These are phyloP conservation scores for Haplosporangium sp. DNA, from an alignment of 371 early-diverging fungal genomes.

Conservation along the genomic window DNA sequence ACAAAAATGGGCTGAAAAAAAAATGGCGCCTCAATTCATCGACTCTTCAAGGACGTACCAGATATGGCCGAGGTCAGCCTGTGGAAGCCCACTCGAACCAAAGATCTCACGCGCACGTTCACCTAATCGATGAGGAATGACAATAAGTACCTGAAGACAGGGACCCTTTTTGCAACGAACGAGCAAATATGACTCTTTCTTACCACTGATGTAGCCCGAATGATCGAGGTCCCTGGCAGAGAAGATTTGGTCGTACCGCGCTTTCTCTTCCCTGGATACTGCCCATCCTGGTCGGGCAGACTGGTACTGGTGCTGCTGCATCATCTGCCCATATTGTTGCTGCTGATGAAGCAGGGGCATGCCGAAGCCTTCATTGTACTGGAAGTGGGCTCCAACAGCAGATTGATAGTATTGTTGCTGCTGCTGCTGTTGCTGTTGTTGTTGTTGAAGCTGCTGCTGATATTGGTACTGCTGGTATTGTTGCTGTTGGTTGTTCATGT, in stretches of 20 bases:
- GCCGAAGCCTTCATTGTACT: conserved; percentile 47
- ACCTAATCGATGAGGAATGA: conserved; percentile 43
- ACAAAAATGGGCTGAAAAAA: too few relatives aligned
- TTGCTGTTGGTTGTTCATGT: conserved; percentile 19
- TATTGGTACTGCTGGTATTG: conserved; percentile 14
- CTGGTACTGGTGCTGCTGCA: conserved; percentile 40
- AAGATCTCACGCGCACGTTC: conserved; percentile 88
- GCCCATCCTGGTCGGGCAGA: conserved; percentile 73
- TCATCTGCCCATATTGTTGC: conserved; percentile 32
- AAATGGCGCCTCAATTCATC: too few relatives aligned
- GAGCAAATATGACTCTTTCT: too few relatives aligned
- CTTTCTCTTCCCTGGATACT: conserved; percentile 81
- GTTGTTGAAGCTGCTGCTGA: conserved; percentile 17
- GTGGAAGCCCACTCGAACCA: conserved; percentile 84
- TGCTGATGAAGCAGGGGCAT: conserved; percentile 37
- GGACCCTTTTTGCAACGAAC: too few relatives aligned
- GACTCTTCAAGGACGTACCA: conserved; percentile 75
- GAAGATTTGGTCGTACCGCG: conserved; percentile 85
- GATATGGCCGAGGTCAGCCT: conserved; percentile 82
- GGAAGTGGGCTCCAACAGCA: conserved; percentile 41
- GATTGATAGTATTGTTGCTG: conserved; percentile 45
- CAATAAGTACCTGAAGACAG: neutral
- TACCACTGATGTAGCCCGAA: conserved; percentile 80
- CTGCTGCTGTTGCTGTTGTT: conserved; percentile 26
- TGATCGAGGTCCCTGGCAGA: conserved; percentile 86